Evolutionary conservation across 192 early-diverging fungal species (phyloP), one percentile per base, ranked within the genome.

Genomic region (Coemansia sp.): DNA sequence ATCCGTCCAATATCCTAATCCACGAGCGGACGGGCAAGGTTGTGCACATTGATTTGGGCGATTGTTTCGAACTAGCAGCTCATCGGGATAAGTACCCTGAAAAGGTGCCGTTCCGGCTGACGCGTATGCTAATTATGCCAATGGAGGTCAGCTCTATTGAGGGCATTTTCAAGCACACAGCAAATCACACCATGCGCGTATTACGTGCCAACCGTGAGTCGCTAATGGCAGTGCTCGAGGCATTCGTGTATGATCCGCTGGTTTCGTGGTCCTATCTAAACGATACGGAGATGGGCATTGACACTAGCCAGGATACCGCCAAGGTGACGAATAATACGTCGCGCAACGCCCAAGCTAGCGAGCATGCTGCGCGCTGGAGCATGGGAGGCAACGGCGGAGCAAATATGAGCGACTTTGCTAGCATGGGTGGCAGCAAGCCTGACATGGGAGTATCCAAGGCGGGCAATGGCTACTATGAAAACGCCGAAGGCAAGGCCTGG

Each of bases 141-240:
- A 99, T 99, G 97, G 97, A 98, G 78, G 94, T 93, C 14, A 88
- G 89, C 67, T 92, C 92, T 10, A 95, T 95, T 36, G 94, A 99
- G 71, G 97, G 97, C 56, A 92, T 89, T 64, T 99, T 97, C 84
- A 86, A 93, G 60, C 92, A 90, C 21, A 96, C 97, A 0, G 95
- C 93, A 72, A 91, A 97, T 70, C 87, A 94, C 59, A 95, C 96
- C 3, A 98, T 99, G 96, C 84, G 91, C 9, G 95, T 99, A 1
- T 68, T 99, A 56, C 84, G 97, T 0, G 90, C 92, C 14, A 98
- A 97, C 83, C 95, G 95, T 62, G 97, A 99, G 60, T 92, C 90
- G 74, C 80, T 99, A 69, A 99, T 99, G 97, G 97, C 97, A 47
- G 94, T 99, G 8, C 79, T 99, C 20, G 96, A 99, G 64, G 95